Percentiles rank a stretch among this genome's conserved stretches.
These are phyloP conservation scores for Closterium sp. DNA, from an alignment of 139 green algal species.

Conservation along the genomic window DNA sequence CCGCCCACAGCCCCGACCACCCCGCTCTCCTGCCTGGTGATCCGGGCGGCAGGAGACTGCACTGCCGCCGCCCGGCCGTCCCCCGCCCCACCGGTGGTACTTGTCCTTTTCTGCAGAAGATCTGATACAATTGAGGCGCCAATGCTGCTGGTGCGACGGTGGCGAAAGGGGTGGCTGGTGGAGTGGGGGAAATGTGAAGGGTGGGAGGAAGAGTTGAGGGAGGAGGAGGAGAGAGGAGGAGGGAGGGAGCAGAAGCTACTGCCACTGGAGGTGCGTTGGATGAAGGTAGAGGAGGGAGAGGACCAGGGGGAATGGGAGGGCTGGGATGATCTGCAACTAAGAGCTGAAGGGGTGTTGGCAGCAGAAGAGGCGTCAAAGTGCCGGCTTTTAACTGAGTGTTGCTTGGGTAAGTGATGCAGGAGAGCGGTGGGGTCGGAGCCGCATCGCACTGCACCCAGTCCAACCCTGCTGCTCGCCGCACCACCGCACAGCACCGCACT, in stretches of 20 bases:
- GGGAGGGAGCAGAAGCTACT: background rate
- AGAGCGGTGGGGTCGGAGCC: background rate
- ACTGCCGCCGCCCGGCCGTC: background rate
- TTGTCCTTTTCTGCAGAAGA: background rate
- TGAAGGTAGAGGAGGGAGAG: background rate
- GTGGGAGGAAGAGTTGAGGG: background rate
- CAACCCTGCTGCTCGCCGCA: background rate
- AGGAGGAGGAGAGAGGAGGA: background rate
- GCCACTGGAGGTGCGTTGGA: background rate
- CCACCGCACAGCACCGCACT: background rate
- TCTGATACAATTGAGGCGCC: background rate
- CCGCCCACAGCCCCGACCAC: background rate
- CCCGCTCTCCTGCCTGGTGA: background rate
- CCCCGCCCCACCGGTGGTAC: background rate
- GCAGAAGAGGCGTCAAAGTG: background rate
- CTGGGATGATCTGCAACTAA: background rate
- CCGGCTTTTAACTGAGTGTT: background rate
- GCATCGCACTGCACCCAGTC: background rate
- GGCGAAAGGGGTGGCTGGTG: background rate
- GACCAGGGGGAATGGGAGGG: background rate
- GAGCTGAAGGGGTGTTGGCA: background rate
- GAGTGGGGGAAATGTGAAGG: background rate
- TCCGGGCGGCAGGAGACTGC: background rate
- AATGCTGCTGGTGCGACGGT: background rate
- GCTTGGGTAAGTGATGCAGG: background rate